Percentiles rank a stretch among this genome's conserved stretches.
These are phyloP conservation scores for Trifolium fragiferum DNA, from an alignment of 306 rosid species.

Conservation along the genomic window DNA sequence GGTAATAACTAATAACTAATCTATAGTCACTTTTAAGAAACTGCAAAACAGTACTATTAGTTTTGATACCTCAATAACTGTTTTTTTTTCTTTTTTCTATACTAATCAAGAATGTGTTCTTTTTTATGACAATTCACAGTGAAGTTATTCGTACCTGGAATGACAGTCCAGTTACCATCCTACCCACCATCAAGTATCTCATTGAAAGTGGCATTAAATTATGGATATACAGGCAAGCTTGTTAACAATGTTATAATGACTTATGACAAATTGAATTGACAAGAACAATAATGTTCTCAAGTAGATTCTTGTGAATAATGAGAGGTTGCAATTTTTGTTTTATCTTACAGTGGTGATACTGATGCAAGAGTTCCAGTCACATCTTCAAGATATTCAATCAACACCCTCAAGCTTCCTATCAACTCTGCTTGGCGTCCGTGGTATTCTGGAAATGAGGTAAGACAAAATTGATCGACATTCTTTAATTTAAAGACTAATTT, in stretches of 20 bases:
- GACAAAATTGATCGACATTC: not conserved
- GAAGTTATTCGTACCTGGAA: constrained; percentile 26
- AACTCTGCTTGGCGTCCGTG: constrained; percentile 58
- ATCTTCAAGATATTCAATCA: constrained; percentile 57
- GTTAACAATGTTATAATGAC: not conserved
- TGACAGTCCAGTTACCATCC: constrained; percentile 37
- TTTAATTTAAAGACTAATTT: too few species aligned
- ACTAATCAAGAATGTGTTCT: not conserved
- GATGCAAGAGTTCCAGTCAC: constrained; percentile 58
- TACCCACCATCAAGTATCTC: constrained; percentile 44
- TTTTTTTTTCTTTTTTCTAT: not conserved
- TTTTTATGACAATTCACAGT: constrained; percentile 35
- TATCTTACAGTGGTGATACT: constrained; percentile 55
- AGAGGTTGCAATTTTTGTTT: not conserved
- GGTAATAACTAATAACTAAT: constrained; percentile 38
- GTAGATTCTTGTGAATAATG: not conserved
- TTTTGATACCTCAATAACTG: not conserved
- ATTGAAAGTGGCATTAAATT: constrained; percentile 13
- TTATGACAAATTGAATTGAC: not conserved
- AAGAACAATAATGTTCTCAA: not conserved
- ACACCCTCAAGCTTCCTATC: constrained; percentile 47
- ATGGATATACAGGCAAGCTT: constrained; percentile 50
- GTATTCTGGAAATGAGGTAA: constrained; percentile 57
- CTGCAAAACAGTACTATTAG: not conserved
- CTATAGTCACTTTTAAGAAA: not conserved